Evolutionary conservation across 2,329 filamentous ascomycete species (phyloP).

Genomic region (Ophiocordyceps camponoti-rufipedis): DNA sequence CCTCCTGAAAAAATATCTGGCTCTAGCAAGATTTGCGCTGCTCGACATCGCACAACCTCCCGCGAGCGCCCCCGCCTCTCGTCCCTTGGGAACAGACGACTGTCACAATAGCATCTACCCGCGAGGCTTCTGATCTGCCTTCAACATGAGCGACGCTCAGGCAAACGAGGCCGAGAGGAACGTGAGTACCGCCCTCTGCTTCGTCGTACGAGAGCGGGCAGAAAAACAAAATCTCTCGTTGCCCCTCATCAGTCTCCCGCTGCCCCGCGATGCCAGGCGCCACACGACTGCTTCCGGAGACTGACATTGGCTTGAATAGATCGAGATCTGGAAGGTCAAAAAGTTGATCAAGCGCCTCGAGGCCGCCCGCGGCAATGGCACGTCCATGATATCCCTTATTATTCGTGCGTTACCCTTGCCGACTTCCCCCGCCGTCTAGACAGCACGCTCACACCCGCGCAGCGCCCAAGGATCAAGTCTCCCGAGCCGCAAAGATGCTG

Average conservation of each 20-base stretch:
- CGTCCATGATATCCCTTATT: slow-evolving; percentile 98
- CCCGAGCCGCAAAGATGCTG: slow-evolving; percentile 95
- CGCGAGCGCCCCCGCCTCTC: background rate
- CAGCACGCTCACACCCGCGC: slow-evolving; percentile 3
- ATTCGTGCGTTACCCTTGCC: slow-evolving; percentile 50
- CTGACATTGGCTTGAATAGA: slow-evolving; percentile 14
- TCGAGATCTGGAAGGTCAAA: slow-evolving; percentile 93
- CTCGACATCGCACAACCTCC: background rate
- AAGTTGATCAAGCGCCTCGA: slow-evolving; percentile 99
- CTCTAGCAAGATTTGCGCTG: background rate
- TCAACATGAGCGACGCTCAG: slow-evolving; percentile 73
- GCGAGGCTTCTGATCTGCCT: slow-evolving; percentile 1
- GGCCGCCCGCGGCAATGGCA: slow-evolving; percentile 93
- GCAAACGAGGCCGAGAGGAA: slow-evolving; percentile 97
- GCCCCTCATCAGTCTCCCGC: slow-evolving; percentile 1
- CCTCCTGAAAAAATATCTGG: background rate
- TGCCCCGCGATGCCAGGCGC: slow-evolving; percentile 12
- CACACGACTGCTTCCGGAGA: background rate
- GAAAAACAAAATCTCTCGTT: slow-evolving; percentile 4
- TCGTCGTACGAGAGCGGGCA: slow-evolving; percentile 1
- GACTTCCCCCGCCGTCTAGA: background rate
- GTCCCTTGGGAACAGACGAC: slow-evolving; percentile 1
- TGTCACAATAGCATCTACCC: slow-evolving; percentile 4
- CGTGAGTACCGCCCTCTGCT: slow-evolving; percentile 22
- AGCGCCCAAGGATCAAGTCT: slow-evolving; percentile 97